A percentile compares a stretch with the other conserved stretches of the same genome.
These are phyloP conservation scores for Amanita polypyramis DNA, from an alignment of 768 basidiomycete genomes.

Conservation along the genomic window DNA sequence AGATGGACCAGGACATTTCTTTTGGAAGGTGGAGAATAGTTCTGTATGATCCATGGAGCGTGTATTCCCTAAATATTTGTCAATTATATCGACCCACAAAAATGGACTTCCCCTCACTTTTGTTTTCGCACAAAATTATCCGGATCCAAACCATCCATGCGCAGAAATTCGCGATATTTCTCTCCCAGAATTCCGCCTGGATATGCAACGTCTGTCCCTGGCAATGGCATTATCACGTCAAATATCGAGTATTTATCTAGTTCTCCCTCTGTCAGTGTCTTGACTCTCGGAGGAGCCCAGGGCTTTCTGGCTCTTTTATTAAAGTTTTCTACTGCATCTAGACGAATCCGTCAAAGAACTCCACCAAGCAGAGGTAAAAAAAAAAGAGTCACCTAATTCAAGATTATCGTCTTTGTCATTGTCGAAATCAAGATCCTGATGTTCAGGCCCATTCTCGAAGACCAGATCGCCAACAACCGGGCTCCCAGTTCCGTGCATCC, in stretches of 20 bases:
- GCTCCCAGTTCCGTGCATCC: conserved; percentile 57
- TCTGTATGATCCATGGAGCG: conserved; percentile 87
- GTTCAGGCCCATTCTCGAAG: conserved; percentile 38
- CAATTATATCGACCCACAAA: conserved; percentile 3
- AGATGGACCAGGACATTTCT: conserved; percentile 68
- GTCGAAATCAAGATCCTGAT: conserved; percentile 23
- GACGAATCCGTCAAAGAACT: conserved; percentile 7
- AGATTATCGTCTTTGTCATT: conserved; percentile 23
- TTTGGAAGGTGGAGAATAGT: conserved; percentile 82
- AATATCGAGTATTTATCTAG: conserved; percentile 77
- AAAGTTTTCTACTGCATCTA: conserved; percentile 17
- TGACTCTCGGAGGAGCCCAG: conserved; percentile 64
- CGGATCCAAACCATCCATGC: conserved; percentile 81
- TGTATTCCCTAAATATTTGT: conserved; percentile 62
- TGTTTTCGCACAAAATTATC: conserved; percentile 85
- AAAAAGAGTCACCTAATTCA: conserved; percentile 13
- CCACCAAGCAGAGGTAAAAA: not conserved
- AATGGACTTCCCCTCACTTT: conserved; percentile 39
- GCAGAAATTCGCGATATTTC: conserved; percentile 72
- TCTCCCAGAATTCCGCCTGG: conserved; percentile 85
- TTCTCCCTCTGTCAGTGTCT: conserved; percentile 69
- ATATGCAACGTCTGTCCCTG: conserved; percentile 89
- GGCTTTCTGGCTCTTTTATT: conserved; percentile 33
- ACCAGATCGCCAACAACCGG: conserved; percentile 90
- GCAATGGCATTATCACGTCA: conserved; percentile 96